Evolutionary conservation across 306 rosid genomes (phyloP).

Genomic region (Lagenaria siceraria): DNA sequence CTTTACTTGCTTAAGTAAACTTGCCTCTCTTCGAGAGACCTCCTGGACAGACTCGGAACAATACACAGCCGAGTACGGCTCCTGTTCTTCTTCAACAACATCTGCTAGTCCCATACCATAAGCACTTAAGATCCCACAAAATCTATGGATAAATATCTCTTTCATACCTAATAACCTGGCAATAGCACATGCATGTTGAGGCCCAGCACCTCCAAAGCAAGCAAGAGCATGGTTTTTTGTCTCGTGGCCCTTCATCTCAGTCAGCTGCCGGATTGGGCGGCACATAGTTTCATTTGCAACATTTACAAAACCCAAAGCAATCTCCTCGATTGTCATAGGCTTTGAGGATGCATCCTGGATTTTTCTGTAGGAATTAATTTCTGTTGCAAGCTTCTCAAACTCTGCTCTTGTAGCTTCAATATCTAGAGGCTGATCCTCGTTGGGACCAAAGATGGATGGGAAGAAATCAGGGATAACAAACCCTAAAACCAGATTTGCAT

Average conservation of each 20-base stretch:
- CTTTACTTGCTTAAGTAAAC: slow-evolving; percentile 45
- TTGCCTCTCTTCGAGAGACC: slow-evolving; percentile 48
- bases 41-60: slow-evolving; percentile 42
- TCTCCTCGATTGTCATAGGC: slow-evolving; percentile 75
- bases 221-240: slow-evolving; percentile 93
- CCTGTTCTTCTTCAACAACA: slow-evolving; percentile 89
- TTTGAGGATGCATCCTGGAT: slow-evolving; percentile 51
- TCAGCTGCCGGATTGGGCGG: slow-evolving; percentile 86
- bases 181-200: slow-evolving; percentile 95
- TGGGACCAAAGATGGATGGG: slow-evolving; percentile 82
- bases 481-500: slow-evolving; percentile 79
- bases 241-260: slow-evolving; percentile 97
- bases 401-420: slow-evolving; percentile 48
- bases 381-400: slow-evolving; percentile 62
- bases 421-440: slow-evolving; percentile 74
- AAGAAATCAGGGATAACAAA: slow-evolving; percentile 84
- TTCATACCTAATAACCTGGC: slow-evolving; percentile 92
- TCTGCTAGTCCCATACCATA: slow-evolving; percentile 99
- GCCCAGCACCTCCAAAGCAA: slow-evolving; percentile 98
- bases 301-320: slow-evolving; percentile 77
- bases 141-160: slow-evolving; percentile 76
- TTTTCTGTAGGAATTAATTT: slow-evolving; percentile 52
- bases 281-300: slow-evolving; percentile 98
- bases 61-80: slow-evolving; percentile 73
- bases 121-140: slow-evolving; percentile 90